Conservation (phyloP, 345 rosid genomes). For the Capsella bursapastoris region DNA sequence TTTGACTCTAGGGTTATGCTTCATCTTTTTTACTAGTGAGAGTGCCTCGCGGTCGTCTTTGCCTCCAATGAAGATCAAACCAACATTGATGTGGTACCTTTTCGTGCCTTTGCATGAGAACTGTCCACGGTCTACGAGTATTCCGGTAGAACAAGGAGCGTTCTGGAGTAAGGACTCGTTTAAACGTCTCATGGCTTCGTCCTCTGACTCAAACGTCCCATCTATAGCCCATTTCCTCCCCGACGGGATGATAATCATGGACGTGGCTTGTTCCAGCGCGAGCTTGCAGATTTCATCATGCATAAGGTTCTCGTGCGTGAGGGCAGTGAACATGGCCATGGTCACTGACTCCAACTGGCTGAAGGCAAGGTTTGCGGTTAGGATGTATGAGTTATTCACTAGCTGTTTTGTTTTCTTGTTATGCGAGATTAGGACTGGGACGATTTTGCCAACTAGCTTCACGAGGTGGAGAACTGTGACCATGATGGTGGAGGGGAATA, state of each 20-base stretch:
- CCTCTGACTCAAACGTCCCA: slow-evolving; percentile 41
- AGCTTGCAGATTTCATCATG: slow-evolving; percentile 33
- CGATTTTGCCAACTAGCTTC: slow-evolving; percentile 49
- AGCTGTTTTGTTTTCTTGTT: slow-evolving; percentile 15
- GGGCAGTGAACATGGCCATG: slow-evolving; percentile 23
- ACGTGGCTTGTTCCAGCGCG: slow-evolving; percentile 27
- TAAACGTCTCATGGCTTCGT: slow-evolving; percentile 27
- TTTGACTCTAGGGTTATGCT: slow-evolving; percentile 2
- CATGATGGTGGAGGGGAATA: slow-evolving; percentile 35
- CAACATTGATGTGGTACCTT: background rate
- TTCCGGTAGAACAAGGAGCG: slow-evolving; percentile 34
- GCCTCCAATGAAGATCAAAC: slow-evolving; percentile 37
- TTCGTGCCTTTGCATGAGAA: slow-evolving; percentile 3
- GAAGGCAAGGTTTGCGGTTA: slow-evolving; percentile 19
- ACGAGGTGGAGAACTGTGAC: slow-evolving; percentile 58
- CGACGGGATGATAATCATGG: slow-evolving; percentile 33
- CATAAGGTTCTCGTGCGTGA: slow-evolving; percentile 31
- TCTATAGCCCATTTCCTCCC: slow-evolving; percentile 41
- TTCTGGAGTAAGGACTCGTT: slow-evolving; percentile 17
- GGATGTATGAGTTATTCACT: slow-evolving; percentile 26
- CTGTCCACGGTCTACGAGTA: slow-evolving; percentile 39
- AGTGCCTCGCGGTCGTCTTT: slow-evolving; percentile 41
- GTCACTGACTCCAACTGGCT: background rate
- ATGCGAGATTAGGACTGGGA: slow-evolving; percentile 55
- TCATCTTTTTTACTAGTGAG: slow-evolving; percentile 19